A percentile compares a stretch with the other conserved stretches of the same genome.
These are phyloP conservation scores for Colletotrichum sp. DNA, from an alignment of 2,329 filamentous ascomycete genomes.

Conservation along the genomic window DNA sequence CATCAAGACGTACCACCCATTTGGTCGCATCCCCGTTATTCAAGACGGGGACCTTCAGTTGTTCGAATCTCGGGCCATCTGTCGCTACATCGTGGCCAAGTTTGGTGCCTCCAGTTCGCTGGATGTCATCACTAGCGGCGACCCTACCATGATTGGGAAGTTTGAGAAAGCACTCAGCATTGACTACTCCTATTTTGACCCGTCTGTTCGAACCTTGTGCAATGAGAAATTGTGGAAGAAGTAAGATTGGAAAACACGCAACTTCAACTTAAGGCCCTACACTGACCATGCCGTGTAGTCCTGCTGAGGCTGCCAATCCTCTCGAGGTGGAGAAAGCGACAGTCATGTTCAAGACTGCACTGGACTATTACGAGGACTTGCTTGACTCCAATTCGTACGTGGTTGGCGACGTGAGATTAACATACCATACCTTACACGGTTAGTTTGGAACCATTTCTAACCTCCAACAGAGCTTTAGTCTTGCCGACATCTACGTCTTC, in stretches of 20 bases:
- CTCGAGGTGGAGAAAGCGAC: neutral
- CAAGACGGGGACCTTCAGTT: neutral
- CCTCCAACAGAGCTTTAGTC: neutral
- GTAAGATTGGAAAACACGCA: neutral
- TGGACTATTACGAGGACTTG: neutral
- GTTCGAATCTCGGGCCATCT: neutral
- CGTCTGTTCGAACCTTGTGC: neutral
- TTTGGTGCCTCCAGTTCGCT: neutral
- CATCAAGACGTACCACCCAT: neutral
- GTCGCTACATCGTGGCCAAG: neutral
- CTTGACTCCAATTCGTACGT: neutral
- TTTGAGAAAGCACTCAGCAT: neutral
- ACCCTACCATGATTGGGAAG: neutral
- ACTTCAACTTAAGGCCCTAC: too few species aligned
- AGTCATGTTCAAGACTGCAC: neutral
- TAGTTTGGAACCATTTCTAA: rapidly evolving
- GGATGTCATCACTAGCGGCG: neutral
- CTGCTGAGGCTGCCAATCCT: neutral
- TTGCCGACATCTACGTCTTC: neutral
- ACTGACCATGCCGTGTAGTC: neutral
- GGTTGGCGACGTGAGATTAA: neutral
- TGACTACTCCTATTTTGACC: neutral
- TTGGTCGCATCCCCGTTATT: neutral
- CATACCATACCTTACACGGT: neutral
- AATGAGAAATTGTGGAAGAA: neutral